phyloP scores from a whole-genome alignment of 768 basidiomycete genomes.

The Suillus placidus region DNA sequence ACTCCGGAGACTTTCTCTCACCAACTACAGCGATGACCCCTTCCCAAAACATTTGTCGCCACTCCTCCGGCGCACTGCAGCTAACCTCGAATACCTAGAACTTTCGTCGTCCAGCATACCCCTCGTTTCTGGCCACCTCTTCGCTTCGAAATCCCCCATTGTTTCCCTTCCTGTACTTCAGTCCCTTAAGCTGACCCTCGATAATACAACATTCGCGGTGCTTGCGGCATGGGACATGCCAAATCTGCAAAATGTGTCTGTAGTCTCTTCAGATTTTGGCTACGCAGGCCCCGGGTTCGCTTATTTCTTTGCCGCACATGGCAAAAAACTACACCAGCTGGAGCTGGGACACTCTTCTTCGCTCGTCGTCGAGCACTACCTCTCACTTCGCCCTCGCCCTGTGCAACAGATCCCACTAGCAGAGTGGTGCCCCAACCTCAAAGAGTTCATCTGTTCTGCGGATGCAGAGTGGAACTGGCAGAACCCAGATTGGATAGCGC shows the following conservation, averaged over 20 bases:
- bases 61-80: constrained; percentile 52
- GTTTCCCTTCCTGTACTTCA: constrained; percentile 61
- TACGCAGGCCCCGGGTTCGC: constrained; percentile 69
- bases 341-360: constrained; percentile 75
- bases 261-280: constrained; percentile 70
- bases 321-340: constrained; percentile 59
- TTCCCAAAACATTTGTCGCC: constrained; percentile 59
- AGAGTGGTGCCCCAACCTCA: constrained; percentile 70
- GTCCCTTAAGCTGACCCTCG: constrained; percentile 69
- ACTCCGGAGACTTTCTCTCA: constrained; percentile 66
- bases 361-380: constrained; percentile 66
- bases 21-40: constrained; percentile 68
- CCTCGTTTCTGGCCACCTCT: constrained; percentile 36
- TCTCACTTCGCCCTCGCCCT: constrained; percentile 47
- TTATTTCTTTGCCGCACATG: constrained; percentile 68
- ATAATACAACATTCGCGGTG: constrained; percentile 70
- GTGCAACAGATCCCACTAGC: constrained; percentile 51
- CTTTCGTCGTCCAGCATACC: constrained; percentile 60
- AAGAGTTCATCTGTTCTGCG: constrained; percentile 72
- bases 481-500: constrained; percentile 79
- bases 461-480: constrained; percentile 85
- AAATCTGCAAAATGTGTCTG: constrained; percentile 59
- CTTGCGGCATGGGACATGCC: constrained; percentile 73
- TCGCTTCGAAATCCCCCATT: constrained; percentile 21
- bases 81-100: constrained; percentile 67